phyloP scores from a whole-genome alignment of 129 eudicot genomes.

The Flaveria sonorensis region DNA sequence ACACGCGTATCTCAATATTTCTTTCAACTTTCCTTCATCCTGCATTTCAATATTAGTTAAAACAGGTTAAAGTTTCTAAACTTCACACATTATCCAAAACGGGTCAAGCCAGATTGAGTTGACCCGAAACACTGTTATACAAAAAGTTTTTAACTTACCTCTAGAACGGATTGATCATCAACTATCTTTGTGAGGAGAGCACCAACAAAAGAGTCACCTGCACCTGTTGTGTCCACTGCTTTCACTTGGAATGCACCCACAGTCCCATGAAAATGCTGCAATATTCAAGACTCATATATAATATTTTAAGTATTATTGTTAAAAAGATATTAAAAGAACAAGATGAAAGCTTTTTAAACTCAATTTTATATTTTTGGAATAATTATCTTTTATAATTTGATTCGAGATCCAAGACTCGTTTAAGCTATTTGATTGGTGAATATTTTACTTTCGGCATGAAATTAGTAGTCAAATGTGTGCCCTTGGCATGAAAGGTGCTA shows the following conservation, averaged over 20 bases:
- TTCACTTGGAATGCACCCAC: constrained; percentile 64
- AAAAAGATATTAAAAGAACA: constrained; percentile 1
- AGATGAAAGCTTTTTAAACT: background rate
- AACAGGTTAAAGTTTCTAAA: background rate
- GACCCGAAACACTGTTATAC: background rate
- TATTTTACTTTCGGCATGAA: constrained; percentile 23
- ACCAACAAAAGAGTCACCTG: constrained; percentile 95
- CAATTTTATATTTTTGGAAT: background rate
- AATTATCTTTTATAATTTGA: background rate
- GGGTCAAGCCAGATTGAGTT: background rate
- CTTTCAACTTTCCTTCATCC: constrained; percentile 74
- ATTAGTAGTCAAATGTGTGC: constrained; percentile 32
- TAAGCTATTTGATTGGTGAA: constrained; percentile 3
- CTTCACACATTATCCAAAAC: background rate
- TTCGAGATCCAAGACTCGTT: constrained; percentile 7
- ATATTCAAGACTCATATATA: background rate
- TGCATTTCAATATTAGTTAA: constrained; percentile 19
- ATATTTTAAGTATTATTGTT: background rate
- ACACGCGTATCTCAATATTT: constrained; percentile 65
- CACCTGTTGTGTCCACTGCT: constrained; percentile 97
- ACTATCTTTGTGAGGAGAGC: constrained; percentile 83
- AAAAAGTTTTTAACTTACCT: constrained; percentile 35
- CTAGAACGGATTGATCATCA: constrained; percentile 62
- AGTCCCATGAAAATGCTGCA: constrained; percentile 72
- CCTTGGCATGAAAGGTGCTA: constrained; percentile 7